Base-by-base conservation (phyloP, 768 basidiomycete species). In the Lactarius sanguifluus region DNA sequence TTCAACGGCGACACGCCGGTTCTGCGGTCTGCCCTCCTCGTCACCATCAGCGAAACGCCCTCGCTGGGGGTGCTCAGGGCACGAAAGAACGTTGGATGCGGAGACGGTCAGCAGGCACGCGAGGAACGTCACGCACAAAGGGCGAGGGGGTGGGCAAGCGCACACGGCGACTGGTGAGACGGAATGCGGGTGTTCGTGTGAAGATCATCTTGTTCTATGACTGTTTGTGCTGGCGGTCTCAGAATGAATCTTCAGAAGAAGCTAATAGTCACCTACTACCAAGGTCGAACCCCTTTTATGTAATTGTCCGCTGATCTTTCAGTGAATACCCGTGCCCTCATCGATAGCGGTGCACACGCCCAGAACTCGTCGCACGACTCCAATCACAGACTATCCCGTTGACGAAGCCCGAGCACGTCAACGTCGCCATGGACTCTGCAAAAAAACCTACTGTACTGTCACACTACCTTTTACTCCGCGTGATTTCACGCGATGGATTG, bases 81-180 rank as follows among this genome's bases (percentile, higher is more conserved):
- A 94, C 61, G 92, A 91, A 40, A 94, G 79, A 50, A 92, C 79
- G 73, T 83, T 85, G 25, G 91, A 91, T 28, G 89, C 90, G 15
- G 89, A 88, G 20, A 94, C 92, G 61, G 92, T 94, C 68, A 91
- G 69, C 66, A 94, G 82, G 20, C 90, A 83, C 30, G 89, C 90
- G 75, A 91, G 77, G 76, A 91, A 92, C 3, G 92, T 94, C 72
- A 91, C 77, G 72, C 85, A n/a, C 87, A 75, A 94, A 94, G 69
- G 93, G 86, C 40, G 88, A 84, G 9, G 92, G 86, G 68, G 92
- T 80, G 79, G 92, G 82, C 70, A 83, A 84, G 74, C 91, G 90
- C 61, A 85, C 85, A 75, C 85, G 85, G 66, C 74, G 78, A 66
- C 74, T 72, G 66, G 83, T 84, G 70, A 88, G 78, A 69, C 86